These are phyloP conservation scores for Lasiosphaeria hispida DNA, from an alignment of 495 filamentous ascomycete genomes.

Conservation along the genomic window DNA sequence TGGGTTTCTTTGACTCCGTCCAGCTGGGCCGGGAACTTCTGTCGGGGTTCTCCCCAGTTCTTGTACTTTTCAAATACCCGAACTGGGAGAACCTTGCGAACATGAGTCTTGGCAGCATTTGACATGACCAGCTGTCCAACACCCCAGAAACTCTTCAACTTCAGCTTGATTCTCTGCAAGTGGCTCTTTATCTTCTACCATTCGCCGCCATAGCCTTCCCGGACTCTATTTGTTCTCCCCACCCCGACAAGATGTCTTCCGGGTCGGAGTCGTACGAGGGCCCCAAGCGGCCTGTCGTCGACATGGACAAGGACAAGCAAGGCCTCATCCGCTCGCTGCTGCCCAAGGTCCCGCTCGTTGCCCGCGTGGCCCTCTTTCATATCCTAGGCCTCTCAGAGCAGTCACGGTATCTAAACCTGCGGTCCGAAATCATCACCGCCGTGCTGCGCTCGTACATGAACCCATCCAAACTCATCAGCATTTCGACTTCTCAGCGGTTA, in stretches of 20 bases:
- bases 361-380: constrained; percentile 67
- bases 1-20: too few species aligned
- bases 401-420: constrained; percentile 73
- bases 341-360: constrained; percentile 61
- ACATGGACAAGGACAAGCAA: constrained; percentile 25
- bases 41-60: too few species aligned
- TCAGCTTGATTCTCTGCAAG: too few species aligned
- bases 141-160: too few species aligned
- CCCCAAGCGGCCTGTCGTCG: background rate
- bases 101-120: too few species aligned
- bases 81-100: too few species aligned
- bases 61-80: too few species aligned
- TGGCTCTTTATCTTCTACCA: too few species aligned
- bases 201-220: too few species aligned
- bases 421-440: constrained; percentile 69
- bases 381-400: constrained; percentile 62
- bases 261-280: background rate
- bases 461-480: constrained; percentile 37
- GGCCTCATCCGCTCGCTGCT: constrained; percentile 48
- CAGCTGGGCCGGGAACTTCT: too few species aligned
- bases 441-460: constrained; percentile 64
- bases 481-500: constrained; percentile 63
- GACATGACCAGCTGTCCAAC: too few species aligned
- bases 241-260: constrained; percentile 5
- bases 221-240: too few species aligned